These are phyloP conservation scores for Suhomyces sp. DNA, from an alignment of 805 yeast genomes.

Conservation along the genomic window DNA sequence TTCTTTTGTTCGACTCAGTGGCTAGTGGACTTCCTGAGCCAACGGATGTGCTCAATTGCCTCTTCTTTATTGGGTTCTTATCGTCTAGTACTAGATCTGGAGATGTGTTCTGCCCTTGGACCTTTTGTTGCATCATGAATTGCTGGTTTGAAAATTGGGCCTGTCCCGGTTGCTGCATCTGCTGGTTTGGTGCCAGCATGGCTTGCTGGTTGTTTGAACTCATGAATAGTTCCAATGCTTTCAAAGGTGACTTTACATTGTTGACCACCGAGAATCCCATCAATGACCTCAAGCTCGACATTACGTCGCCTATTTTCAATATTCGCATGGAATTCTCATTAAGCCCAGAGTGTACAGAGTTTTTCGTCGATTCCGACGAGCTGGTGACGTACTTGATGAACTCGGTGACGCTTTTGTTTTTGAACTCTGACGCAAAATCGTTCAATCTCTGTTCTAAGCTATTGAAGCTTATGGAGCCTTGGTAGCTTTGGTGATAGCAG, in stretches of 20 bases:
- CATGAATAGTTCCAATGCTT: constrained; percentile 47
- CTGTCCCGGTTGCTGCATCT: not conserved
- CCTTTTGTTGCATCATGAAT: not conserved
- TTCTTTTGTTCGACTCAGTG: constrained; percentile 9
- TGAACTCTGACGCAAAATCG: constrained; percentile 10
- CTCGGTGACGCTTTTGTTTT: constrained; percentile 12
- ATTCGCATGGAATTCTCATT: constrained; percentile 65
- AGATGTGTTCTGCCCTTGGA: constrained; percentile 1
- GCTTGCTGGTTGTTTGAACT: constrained; percentile 21
- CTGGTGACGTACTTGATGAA: constrained; percentile 19
- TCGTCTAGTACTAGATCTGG: constrained; percentile 7
- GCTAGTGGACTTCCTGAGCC: constrained; percentile 9
- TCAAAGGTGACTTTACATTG: constrained; percentile 51
- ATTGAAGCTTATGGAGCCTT: constrained; percentile 21
- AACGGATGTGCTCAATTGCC: constrained; percentile 9
- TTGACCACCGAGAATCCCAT: constrained; percentile 53
- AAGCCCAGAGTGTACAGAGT: constrained; percentile 57
- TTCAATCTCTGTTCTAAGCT: constrained; percentile 28
- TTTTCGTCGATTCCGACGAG: constrained; percentile 43
- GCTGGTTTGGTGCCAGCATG: constrained; percentile 6
- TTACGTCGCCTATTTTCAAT: constrained; percentile 73
- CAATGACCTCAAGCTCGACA: constrained; percentile 66
- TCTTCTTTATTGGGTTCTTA: constrained; percentile 9
- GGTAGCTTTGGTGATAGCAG: constrained; percentile 37
- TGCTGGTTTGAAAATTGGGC: constrained; percentile 2